Evolutionary conservation across 2,329 filamentous ascomycete genomes (phyloP).

Genomic region (Trichoderma koningiopsis): DNA sequence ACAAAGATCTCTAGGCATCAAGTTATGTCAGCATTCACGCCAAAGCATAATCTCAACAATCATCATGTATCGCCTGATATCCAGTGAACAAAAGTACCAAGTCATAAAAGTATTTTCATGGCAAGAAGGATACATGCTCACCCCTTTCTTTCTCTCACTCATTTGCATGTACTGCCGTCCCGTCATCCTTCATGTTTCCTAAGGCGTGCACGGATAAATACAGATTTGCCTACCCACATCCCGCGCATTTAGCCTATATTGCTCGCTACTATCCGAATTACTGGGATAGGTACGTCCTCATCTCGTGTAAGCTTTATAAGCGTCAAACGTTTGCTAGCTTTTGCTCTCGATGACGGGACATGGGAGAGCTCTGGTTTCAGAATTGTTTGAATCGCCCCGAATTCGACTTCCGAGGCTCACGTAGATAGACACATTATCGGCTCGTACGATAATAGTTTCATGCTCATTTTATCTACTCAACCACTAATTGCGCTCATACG

Average conservation of each 20-base stretch:
- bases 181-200: not conserved
- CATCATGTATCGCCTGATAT: too few species aligned
- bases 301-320: not conserved
- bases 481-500: not conserved
- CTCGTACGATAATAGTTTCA: not conserved
- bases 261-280: not conserved
- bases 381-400: not conserved
- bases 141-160: not conserved
- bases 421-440: not conserved
- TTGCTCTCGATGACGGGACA: not conserved
- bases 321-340: not conserved
- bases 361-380: not conserved
- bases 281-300: not conserved
- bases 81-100: not conserved
- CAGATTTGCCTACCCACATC: not conserved
- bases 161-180: not conserved
- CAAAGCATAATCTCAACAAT: too few species aligned
- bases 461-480: not conserved
- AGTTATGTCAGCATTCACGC: too few species aligned
- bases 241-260: not conserved
- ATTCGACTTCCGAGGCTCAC: not conserved
- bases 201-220: not conserved
- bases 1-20: too few species aligned
- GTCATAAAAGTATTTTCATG: not conserved
- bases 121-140: not conserved